Evolutionary conservation across 192 early-diverging fungal genomes (phyloP).

Genomic region (Lobosporangium transversale): DNA sequence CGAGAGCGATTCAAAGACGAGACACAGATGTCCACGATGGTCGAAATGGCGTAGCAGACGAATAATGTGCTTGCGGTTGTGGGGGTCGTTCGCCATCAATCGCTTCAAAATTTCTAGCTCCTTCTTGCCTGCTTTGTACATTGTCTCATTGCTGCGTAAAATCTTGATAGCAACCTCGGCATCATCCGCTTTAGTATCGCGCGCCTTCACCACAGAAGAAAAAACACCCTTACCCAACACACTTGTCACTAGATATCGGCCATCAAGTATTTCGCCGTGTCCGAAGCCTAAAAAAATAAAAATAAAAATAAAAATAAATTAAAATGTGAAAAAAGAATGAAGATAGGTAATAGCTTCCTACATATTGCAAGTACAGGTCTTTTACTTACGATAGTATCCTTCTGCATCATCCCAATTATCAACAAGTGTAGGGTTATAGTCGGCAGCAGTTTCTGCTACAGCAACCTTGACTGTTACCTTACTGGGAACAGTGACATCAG

Average conservation of each 20-base stretch:
- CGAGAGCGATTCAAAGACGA: slow-evolving; percentile 94
- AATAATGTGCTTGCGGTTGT: slow-evolving; percentile 90
- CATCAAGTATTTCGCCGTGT: slow-evolving; percentile 86
- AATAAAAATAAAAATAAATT: neutral
- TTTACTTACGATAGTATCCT: slow-evolving; percentile 93
- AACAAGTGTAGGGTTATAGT: slow-evolving; percentile 64
- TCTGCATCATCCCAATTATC: slow-evolving; percentile 98
- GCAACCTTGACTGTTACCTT: slow-evolving; percentile 24
- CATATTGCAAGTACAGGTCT: too few species aligned
- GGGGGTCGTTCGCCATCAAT: slow-evolving; percentile 84
- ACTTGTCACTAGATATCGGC: slow-evolving; percentile 86
- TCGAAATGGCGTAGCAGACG: slow-evolving; percentile 87
- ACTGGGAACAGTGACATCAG: slow-evolving; percentile 14
- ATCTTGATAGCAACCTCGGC: slow-evolving; percentile 95
- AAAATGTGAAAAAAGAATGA: too few species aligned
- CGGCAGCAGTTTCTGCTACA: slow-evolving; percentile 32
- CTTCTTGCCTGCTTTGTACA: slow-evolving; percentile 92
- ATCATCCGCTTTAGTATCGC: slow-evolving; percentile 74
- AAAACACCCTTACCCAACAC: slow-evolving; percentile 96
- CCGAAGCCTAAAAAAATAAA: slow-evolving; percentile 62
- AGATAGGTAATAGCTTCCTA: too few species aligned
- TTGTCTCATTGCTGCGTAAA: slow-evolving; percentile 94
- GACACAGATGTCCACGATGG: slow-evolving; percentile 89
- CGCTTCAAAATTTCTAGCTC: slow-evolving; percentile 92
- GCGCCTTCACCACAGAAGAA: slow-evolving; percentile 90